Evolutionary conservation across 2,329 filamentous ascomycete species (phyloP).

Genomic region (Diplodia sapinea): DNA sequence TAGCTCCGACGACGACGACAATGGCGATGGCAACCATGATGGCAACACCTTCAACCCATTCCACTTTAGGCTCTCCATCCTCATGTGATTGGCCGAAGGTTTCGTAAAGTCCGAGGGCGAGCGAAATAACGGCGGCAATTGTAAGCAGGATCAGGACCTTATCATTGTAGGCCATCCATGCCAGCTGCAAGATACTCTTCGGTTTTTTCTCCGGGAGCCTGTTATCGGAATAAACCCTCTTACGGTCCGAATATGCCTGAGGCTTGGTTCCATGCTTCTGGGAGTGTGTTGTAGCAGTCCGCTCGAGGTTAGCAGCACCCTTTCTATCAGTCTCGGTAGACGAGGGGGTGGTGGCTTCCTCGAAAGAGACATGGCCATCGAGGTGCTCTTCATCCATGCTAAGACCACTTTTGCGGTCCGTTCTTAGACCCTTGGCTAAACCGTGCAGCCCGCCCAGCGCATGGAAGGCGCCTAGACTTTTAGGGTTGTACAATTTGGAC

Average conservation of each 20-base stretch:
- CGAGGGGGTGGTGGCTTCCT: slow-evolving; percentile 54
- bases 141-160: slow-evolving; percentile 74
- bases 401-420: slow-evolving; percentile 56
- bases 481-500: slow-evolving; percentile 60
- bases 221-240: slow-evolving; percentile 66
- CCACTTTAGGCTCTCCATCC: slow-evolving; percentile 60
- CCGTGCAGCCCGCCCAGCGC: slow-evolving; percentile 61
- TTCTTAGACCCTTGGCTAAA: slow-evolving; percentile 59
- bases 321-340: slow-evolving; percentile 33
- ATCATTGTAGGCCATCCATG: slow-evolving; percentile 76
- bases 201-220: slow-evolving; percentile 67
- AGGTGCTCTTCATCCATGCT: slow-evolving; percentile 58
- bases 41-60: slow-evolving; percentile 83
- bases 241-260: slow-evolving; percentile 59
- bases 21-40: slow-evolving; percentile 78
- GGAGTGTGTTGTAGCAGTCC: slow-evolving; percentile 32
- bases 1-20: slow-evolving; percentile 76
- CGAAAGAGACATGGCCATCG: slow-evolving; percentile 55
- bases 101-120: slow-evolving; percentile 73
- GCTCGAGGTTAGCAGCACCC: slow-evolving; percentile 29
- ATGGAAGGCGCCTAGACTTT: slow-evolving; percentile 56
- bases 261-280: slow-evolving; percentile 32
- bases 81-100: slow-evolving; percentile 58
- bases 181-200: slow-evolving; percentile 63
- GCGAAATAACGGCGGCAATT: slow-evolving; percentile 69